These are phyloP conservation scores for Clonostachys chloroleuca DNA, from an alignment of 2,329 filamentous ascomycete species.

Conservation along the genomic window DNA sequence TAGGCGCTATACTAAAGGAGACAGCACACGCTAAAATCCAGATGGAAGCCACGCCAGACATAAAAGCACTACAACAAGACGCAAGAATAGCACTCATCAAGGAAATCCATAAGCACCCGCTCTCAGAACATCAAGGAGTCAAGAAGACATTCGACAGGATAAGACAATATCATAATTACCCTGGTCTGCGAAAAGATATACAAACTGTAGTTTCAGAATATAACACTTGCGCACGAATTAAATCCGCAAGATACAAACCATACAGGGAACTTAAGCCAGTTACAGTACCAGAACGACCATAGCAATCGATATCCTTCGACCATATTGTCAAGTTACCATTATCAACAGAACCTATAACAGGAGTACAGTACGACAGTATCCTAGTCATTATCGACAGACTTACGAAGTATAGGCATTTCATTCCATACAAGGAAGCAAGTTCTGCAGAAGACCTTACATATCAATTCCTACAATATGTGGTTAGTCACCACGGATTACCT, in stretches of 20 bases:
- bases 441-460: not conserved
- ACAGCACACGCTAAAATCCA: too few relatives aligned
- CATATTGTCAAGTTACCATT: not conserved
- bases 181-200: too few relatives aligned
- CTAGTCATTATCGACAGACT: conserved; percentile 1
- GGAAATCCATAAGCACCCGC: too few relatives aligned
- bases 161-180: not conserved
- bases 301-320: not conserved
- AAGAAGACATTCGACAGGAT: conserved; percentile 1
- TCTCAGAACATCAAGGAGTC: not conserved
- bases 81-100: too few relatives aligned
- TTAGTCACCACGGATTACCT: conserved; percentile 1
- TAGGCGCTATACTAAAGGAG: too few relatives aligned
- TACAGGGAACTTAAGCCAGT: too few relatives aligned
- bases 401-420: too few relatives aligned
- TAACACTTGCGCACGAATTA: too few relatives aligned
- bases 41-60: not conserved
- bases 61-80: not conserved
- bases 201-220: too few relatives aligned
- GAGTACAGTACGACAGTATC: conserved; percentile 4
- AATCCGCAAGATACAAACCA: too few relatives aligned
- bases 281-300: too few relatives aligned
- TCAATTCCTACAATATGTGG: conserved; percentile 1
- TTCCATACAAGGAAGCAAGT: too few relatives aligned
- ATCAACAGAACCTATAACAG: conserved; percentile 2